Evolutionary conservation across 2,329 filamentous ascomycete species (phyloP).

Genomic region (Stylonectria norvegica): DNA sequence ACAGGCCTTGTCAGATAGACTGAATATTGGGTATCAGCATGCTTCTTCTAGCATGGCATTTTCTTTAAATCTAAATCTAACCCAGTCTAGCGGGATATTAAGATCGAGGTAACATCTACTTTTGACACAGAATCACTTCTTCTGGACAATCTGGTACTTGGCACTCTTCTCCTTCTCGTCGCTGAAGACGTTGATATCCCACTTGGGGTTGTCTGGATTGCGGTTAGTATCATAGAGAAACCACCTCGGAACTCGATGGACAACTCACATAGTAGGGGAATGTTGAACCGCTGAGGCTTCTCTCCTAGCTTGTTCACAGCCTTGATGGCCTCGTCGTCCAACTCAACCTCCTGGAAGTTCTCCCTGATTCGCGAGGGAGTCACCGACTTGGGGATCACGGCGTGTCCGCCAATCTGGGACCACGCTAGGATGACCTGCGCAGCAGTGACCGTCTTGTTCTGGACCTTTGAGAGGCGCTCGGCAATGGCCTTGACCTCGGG

Average conservation of each 20-base stretch:
- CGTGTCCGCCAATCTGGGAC: constrained; percentile 57
- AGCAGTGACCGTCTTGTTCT: constrained; percentile 38
- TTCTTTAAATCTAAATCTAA: not conserved
- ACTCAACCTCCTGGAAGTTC: constrained; percentile 67
- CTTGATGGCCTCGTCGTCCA: constrained; percentile 55
- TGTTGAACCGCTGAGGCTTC: constrained; percentile 43
- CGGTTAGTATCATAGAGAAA: constrained; percentile 8
- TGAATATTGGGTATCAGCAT: too few species aligned
- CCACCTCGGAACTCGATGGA: not conserved
- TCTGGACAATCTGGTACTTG: constrained; percentile 44
- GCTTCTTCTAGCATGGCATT: too few species aligned
- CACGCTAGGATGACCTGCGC: constrained; percentile 55
- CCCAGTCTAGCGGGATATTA: not conserved
- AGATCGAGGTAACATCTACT: not conserved
- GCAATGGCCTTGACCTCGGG: constrained; percentile 55
- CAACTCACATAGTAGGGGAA: constrained; percentile 41
- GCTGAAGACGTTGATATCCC: constrained; percentile 55
- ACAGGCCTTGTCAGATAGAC: too few species aligned
- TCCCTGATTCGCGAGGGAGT: constrained; percentile 63
- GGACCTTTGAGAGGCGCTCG: constrained; percentile 37
- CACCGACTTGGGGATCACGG: constrained; percentile 73
- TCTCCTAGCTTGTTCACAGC: constrained; percentile 61
- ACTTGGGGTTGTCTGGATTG: constrained; percentile 45
- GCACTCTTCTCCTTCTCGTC: constrained; percentile 52
- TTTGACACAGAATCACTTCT: constrained; percentile 5